Base-by-base conservation (phyloP, 495 filamentous ascomycete genomes). In the Lepraria neglecta region DNA sequence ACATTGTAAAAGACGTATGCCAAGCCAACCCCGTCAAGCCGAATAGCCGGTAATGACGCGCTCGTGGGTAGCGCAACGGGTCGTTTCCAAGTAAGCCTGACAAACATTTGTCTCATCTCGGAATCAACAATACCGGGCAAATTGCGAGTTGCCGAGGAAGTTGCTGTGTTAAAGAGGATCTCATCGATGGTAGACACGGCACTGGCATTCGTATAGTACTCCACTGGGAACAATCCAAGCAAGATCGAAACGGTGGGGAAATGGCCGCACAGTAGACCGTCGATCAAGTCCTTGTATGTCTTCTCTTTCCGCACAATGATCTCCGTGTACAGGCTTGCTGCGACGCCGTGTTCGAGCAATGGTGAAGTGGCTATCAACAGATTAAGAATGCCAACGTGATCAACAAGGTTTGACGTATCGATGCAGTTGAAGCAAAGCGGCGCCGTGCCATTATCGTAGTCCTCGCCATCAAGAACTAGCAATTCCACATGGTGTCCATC, bases 361-460 rank as follows among this genome's bases (percentile, higher is more conserved):
- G 78, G 83, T 11, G 65, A 64, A 1, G 77, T 64, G 2, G 81
- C 74, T 30, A 78, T 63, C 14, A 85, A 63, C 11, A 84, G 42
- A 56, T 79, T 81, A 9, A 85, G 40, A 0, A 70, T 56, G 19
- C 79, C 80, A 28, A 79, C 12, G 51, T 80, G 72, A 62, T 82
- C 80, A 21, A 69, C 66, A 7, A 84, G 69, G 59, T 79, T 80
- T 6, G 79, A 82, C 1, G 82, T 84, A 62, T 86, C 80, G 43
- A 86, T 81, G 19, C 79, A 71, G 59, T 84, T 73, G 56, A 85
- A 85, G 24, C 14, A 6, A 33, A 62, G 59, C 9, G 80, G 78
- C 11, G 74, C 75, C 5, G 56, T 57, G 15, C 64, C 64, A 17
- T 40, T 57, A 11, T 55, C 64, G 59, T 83, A 82, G 42, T 78